Evolutionary conservation across 2,329 filamentous ascomycete genomes (phyloP), one percentile per base, ranked within the genome.

Genomic region (Penicillium sp.): DNA sequence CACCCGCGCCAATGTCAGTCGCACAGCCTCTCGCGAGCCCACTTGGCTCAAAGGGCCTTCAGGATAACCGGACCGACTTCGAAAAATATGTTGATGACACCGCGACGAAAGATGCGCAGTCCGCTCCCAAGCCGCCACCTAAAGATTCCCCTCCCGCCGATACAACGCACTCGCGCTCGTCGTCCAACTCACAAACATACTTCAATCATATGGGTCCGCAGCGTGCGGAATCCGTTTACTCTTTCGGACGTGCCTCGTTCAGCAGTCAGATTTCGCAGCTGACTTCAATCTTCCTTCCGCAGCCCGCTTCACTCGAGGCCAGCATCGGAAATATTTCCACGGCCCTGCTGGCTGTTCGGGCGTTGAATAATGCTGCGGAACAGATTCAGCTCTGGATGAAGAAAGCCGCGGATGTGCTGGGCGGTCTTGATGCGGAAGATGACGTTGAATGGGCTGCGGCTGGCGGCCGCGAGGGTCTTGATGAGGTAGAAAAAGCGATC

Each of bases 401-500:
- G 56, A 96, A 96, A 69, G 92, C 92, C 0, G 86, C 86, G 0
- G 89, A 95, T 62, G 91, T 97, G 28, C 83, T 99, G 45, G 81
- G 82, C 46, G 91, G 91, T 4, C 76, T 99, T 35, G 90, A 97
- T 67, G 90, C 91, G 45, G 92, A 97, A 55, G 93, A 97, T 68
- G 93, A 99, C 65, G 90, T 97, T 13, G 92, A 97, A 69, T 99
- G 93, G 93, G 91, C 82, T 8, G 81, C 93, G 2, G 92, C 91
- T 1, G 93, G 89, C 44, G 93, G 93, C 27, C 66, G 75, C 53
- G 71, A 77, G 51, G 74, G 74, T 8, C 55, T 77, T 30, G 74
- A 74, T 11, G 81, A 82, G 46, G 80, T 84, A 3, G 80, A 85
- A 55, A 75, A 75, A 43, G 81, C 92, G 18, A 92, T 97, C 53